These are phyloP conservation scores for Blastomyces gilchristii DNA, from an alignment of 2,329 filamentous ascomycete genomes.

Conservation along the genomic window DNA sequence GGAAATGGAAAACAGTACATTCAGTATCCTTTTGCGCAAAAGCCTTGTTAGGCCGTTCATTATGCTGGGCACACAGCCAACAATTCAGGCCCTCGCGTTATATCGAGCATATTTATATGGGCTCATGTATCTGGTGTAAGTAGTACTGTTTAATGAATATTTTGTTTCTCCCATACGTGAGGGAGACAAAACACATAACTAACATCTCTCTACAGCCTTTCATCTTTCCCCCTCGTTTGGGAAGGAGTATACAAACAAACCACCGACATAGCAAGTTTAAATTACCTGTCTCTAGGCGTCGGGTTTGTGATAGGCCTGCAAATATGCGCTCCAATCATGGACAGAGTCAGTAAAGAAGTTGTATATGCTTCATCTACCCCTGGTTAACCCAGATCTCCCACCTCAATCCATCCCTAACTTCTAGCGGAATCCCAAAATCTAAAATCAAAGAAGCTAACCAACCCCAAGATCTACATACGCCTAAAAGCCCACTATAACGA, in stretches of 20 bases:
- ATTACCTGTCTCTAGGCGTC: slow-evolving; percentile 53
- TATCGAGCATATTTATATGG: slow-evolving; percentile 53
- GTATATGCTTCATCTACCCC: not conserved
- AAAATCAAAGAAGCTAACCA: not conserved
- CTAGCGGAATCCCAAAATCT: not conserved
- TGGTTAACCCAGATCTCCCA: not conserved
- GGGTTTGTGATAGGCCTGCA: slow-evolving; percentile 52
- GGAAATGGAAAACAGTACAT: slow-evolving; percentile 25
- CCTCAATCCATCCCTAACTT: not conserved
- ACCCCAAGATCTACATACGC: slow-evolving; percentile 19
- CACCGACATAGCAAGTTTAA: slow-evolving; percentile 50
- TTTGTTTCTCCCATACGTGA: not conserved
- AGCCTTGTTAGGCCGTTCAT: slow-evolving; percentile 47
- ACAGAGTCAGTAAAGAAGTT: slow-evolving; percentile 8
- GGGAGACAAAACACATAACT: not conserved
- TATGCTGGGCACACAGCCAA: slow-evolving; percentile 49
- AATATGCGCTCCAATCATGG: slow-evolving; percentile 29
- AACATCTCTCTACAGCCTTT: slow-evolving; percentile 29
- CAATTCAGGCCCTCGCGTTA: slow-evolving; percentile 46
- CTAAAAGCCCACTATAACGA: slow-evolving; percentile 16
- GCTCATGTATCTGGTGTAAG: slow-evolving; percentile 48
- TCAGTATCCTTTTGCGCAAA: slow-evolving; percentile 25
- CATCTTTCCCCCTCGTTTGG: slow-evolving; percentile 54
- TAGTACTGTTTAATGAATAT: not conserved
- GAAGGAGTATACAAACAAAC: slow-evolving; percentile 44